A percentile compares a stretch with the other conserved stretches of the same genome.
Conservation (phyloP, 73 alveolate genomes). For the Paramecium sonneborni region DNA sequence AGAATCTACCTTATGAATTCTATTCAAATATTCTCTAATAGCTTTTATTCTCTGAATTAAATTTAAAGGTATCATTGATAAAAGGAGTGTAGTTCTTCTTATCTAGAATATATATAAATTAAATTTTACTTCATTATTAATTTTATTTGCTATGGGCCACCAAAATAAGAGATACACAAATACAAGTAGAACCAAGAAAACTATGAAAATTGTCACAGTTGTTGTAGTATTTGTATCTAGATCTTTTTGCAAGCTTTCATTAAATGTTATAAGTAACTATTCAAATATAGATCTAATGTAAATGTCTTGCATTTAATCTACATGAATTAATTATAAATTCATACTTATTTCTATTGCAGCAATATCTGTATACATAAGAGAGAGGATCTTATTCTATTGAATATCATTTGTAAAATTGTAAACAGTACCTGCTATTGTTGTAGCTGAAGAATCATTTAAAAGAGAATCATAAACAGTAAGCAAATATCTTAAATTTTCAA, state of each 20-base stretch:
- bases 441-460: not conserved
- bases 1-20: slow-evolving; percentile 4
- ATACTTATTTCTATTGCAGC: slow-evolving; percentile 63
- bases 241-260: slow-evolving; percentile 12
- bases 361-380: slow-evolving; percentile 34
- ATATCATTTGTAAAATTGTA: slow-evolving; percentile 22
- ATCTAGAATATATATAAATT: not conserved
- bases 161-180: slow-evolving; percentile 53
- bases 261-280: not conserved
- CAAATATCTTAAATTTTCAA: slow-evolving; percentile 60
- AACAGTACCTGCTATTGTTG: slow-evolving; percentile 45
- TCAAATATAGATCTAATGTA: slow-evolving; percentile 43
- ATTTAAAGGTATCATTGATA: slow-evolving; percentile 61
- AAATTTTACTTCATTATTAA: slow-evolving; percentile 56
- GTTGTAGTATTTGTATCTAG: slow-evolving; percentile 60
- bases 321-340: not conserved
- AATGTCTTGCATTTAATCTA: slow-evolving; percentile 57
- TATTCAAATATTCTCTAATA: slow-evolving; percentile 61
- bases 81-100: slow-evolving; percentile 49
- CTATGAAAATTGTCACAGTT: slow-evolving; percentile 61
- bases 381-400: not conserved
- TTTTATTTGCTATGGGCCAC: slow-evolving; percentile 60
- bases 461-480: slow-evolving; percentile 37
- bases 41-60: slow-evolving; percentile 54
- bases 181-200: slow-evolving; percentile 47